A percentile compares a stretch with the other conserved stretches of the same genome.
Conservation (phyloP, 306 rosid species). For the Gynostemma pentaphyllum region DNA sequence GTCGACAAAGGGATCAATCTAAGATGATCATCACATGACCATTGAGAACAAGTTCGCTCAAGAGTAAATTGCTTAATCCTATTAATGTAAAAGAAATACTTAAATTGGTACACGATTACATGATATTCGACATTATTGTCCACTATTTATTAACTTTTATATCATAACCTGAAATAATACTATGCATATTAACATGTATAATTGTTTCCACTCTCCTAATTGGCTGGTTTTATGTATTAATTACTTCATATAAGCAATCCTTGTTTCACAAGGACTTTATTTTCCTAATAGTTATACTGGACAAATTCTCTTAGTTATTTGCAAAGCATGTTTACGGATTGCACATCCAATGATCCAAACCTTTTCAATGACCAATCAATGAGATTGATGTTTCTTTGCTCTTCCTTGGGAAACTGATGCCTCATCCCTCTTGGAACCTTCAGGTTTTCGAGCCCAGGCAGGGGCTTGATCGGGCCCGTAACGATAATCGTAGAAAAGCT, state of each 20-base stretch:
- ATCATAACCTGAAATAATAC: background rate
- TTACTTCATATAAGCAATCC: background rate
- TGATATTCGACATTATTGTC: background rate
- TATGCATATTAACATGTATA: background rate
- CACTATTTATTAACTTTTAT: background rate
- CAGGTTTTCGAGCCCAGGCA: slow-evolving; percentile 88
- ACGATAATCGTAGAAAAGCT: slow-evolving; percentile 89
- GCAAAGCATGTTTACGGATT: slow-evolving; percentile 1
- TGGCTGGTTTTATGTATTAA: too few relatives aligned
- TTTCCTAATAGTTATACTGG: background rate
- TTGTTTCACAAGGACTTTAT: background rate
- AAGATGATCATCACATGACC: too few relatives aligned
- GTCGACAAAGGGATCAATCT: too few relatives aligned
- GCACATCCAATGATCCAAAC: slow-evolving; percentile 19
- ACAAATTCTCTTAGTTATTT: too few relatives aligned
- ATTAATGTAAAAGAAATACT: background rate
- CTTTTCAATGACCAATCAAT: slow-evolving; percentile 34
- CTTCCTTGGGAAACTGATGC: slow-evolving; percentile 63
- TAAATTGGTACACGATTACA: background rate
- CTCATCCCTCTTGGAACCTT: slow-evolving; percentile 80
- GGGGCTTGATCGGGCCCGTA: slow-evolving; percentile 89
- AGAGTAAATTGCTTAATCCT: background rate
- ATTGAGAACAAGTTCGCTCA: background rate
- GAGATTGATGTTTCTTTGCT: slow-evolving; percentile 95
- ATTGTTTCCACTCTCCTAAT: too few relatives aligned